phyloP scores from a whole-genome alignment of 2,329 filamentous ascomycete genomes.

The Talaromyces sp. region DNA sequence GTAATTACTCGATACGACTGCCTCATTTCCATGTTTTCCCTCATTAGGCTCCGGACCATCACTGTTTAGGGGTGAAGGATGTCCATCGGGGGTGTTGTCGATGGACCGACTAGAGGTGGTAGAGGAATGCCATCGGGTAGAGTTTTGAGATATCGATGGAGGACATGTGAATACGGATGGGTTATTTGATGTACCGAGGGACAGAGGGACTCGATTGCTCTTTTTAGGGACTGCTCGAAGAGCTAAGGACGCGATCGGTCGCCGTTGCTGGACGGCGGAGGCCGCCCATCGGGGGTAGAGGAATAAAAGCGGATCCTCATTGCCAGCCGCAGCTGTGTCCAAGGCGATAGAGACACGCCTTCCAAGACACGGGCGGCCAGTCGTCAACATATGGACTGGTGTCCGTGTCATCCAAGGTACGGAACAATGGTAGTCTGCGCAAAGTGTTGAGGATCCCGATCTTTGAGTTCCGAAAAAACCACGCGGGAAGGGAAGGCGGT shows the following conservation, averaged over 20 bases:
- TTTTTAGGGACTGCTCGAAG: conserved; percentile 7
- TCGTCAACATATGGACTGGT: conserved; percentile 45
- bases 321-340: conserved; percentile 39
- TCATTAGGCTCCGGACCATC: background rate
- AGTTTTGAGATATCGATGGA: conserved; percentile 6
- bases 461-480: conserved; percentile 6
- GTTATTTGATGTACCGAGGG: background rate
- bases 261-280: conserved; percentile 28
- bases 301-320: conserved; percentile 49
- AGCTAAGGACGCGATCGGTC: conserved; percentile 21
- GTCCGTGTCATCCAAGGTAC: conserved; percentile 21
- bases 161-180: background rate
- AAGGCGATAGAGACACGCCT: conserved; percentile 40
- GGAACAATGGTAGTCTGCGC: conserved; percentile 3
- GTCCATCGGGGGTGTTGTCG: background rate
- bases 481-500: conserved; percentile 30
- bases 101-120: background rate
- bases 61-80: background rate
- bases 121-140: conserved; percentile 31
- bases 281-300: conserved; percentile 49
- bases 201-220: background rate
- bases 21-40: background rate
- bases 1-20: background rate
- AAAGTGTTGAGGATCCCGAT: conserved; percentile 13
- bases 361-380: conserved; percentile 45